phyloP scores from a whole-genome alignment of 805 yeast genomes.

The Priceomyces medius region DNA sequence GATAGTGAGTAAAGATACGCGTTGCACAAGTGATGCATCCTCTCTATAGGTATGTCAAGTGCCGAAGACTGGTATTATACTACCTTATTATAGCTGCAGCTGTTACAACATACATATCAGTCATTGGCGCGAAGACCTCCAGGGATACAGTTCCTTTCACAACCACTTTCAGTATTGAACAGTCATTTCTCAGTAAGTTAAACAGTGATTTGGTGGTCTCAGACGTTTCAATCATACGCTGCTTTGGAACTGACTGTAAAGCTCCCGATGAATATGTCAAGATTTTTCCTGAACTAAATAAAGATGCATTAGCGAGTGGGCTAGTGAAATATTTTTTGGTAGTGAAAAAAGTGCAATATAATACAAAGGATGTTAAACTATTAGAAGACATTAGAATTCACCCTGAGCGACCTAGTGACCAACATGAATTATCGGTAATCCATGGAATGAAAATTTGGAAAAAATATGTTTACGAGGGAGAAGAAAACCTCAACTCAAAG shows the following conservation, averaged over 20 bases:
- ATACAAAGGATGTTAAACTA: conserved; percentile 1
- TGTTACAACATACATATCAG: neutral
- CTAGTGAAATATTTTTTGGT: conserved; percentile 3
- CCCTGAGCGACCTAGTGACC: conserved; percentile 5
- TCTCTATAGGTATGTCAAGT: conserved; percentile 1
- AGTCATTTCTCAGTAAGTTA: neutral
- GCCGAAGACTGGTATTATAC: neutral
- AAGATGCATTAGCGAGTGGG: neutral
- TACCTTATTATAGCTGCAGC: neutral
- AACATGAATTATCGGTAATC: neutral
- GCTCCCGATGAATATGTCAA: conserved; percentile 5
- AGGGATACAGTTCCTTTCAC: neutral
- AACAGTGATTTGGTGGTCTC: conserved; percentile 1
- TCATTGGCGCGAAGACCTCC: neutral
- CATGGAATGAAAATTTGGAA: conserved; percentile 8
- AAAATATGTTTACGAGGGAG: conserved; percentile 5
- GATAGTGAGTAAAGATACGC: neutral
- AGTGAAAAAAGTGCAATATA: conserved; percentile 3
- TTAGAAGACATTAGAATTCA: conserved; percentile 6
- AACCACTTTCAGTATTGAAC: neutral
- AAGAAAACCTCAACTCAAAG: conserved; percentile 6
- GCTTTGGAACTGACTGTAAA: conserved; percentile 3
- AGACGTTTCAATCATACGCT: conserved; percentile 6
- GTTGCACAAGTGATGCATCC: neutral
- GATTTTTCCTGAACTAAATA: conserved; percentile 2